Percentiles rank a stretch among this genome's conserved stretches.
These are phyloP conservation scores for Lasiosphaeria miniovina DNA, from an alignment of 495 filamentous ascomycete genomes.

Conservation along the genomic window DNA sequence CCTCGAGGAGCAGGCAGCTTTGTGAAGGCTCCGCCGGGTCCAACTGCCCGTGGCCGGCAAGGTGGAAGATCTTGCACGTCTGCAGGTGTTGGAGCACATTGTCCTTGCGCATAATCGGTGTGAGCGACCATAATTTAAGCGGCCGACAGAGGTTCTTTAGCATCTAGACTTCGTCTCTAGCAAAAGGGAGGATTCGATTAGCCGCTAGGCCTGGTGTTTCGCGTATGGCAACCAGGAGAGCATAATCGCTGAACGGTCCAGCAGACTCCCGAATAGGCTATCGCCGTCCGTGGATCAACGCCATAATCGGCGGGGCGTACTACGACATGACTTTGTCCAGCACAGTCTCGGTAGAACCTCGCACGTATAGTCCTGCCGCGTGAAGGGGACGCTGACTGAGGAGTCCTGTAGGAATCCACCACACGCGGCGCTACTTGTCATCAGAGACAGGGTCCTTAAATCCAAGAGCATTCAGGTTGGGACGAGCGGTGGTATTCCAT, in stretches of 20 bases:
- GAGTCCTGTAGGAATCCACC: too few species aligned
- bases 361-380: too few species aligned
- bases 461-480: neutral
- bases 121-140: neutral
- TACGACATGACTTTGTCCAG: too few species aligned
- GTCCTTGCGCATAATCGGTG: constrained; percentile 5
- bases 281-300: too few species aligned
- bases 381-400: too few species aligned
- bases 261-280: too few species aligned
- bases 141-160: neutral
- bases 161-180: neutral
- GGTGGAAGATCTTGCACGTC: neutral
- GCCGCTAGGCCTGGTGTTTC: neutral
- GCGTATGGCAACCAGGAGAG: neutral
- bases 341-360: too few species aligned
- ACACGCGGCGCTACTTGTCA: too few species aligned
- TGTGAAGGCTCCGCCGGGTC: constrained; percentile 3
- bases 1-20: constrained; percentile 6
- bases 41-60: constrained; percentile 5
- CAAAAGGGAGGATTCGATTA: neutral
- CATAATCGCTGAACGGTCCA: too few species aligned
- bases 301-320: too few species aligned
- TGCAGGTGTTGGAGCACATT: constrained; percentile 4
- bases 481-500: neutral
- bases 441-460: neutral